Percentiles rank a stretch among this genome's conserved stretches.
Evolutionary conservation across 495 filamentous ascomycete species (phyloP).

Genomic region (Lepraria neglecta): DNA sequence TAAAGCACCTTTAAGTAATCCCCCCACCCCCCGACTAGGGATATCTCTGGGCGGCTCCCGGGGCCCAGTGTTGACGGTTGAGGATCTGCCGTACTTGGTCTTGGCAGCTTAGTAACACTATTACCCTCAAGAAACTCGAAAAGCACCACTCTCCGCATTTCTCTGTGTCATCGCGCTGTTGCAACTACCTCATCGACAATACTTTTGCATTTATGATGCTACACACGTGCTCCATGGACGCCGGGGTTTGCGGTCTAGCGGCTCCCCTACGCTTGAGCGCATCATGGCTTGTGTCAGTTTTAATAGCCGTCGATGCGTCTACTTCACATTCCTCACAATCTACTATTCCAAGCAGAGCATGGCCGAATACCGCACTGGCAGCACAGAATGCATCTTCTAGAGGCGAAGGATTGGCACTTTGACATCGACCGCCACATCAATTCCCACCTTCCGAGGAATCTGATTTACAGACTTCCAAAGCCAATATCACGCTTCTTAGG

Average conservation of each 20-base stretch:
- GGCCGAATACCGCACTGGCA: not conserved
- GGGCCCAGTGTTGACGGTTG: too few species aligned
- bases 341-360: not conserved
- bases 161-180: conserved; percentile 14
- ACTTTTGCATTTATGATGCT: conserved; percentile 3
- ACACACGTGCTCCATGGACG: not conserved
- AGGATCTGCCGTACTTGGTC: not conserved
- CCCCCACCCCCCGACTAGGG: too few species aligned
- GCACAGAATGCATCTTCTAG: conserved; percentile 16
- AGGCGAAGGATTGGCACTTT: conserved; percentile 43
- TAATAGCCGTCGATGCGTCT: not conserved
- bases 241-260: not conserved
- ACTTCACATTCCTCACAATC: not conserved
- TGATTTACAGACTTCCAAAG: conserved; percentile 41
- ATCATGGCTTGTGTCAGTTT: not conserved
- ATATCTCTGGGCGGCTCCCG: too few species aligned
- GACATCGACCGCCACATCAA: conserved; percentile 63
- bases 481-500: conserved; percentile 49
- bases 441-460: conserved; percentile 50
- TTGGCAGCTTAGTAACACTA: not conserved
- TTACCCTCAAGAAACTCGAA: conserved; percentile 1
- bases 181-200: not conserved
- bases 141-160: not conserved
- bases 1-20: too few species aligned
- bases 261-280: not conserved